Percentiles rank a stretch among this genome's conserved stretches.
Conservation (phyloP, 106 monocot species). For the Phalaenopsis equestris region DNA sequence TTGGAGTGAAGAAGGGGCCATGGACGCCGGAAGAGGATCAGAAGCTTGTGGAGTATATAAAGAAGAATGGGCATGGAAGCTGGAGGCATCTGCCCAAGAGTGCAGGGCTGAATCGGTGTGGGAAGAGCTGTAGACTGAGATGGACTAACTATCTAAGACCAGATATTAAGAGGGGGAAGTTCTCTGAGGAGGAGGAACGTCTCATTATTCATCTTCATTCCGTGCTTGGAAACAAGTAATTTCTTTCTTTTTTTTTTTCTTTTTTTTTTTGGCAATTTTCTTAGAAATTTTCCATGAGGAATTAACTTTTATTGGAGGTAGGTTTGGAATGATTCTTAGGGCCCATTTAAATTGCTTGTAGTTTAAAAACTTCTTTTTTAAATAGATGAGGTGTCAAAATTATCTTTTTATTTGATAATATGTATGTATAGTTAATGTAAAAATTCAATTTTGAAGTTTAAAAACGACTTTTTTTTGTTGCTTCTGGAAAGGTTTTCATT, state of each 20-base stretch:
- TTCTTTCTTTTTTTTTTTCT: background rate
- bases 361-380: no score
- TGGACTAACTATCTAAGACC: slow-evolving; percentile 69
- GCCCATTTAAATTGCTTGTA: no score
- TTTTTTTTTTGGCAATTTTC: no score
- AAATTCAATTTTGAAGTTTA: no score
- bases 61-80: slow-evolving; percentile 38
- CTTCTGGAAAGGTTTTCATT: no score
- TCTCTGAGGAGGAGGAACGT: slow-evolving; percentile 42
- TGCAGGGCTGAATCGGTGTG: slow-evolving; percentile 59
- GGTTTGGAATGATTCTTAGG: no score
- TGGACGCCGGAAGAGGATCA: slow-evolving; percentile 71
- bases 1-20: slow-evolving; percentile 62
- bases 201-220: slow-evolving; percentile 58
- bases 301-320: no score
- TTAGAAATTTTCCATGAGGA: no score
- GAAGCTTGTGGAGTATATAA: slow-evolving; percentile 37
- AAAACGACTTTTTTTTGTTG: no score
- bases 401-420: no score
- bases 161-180: slow-evolving; percentile 46
- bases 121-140: slow-evolving; percentile 57
- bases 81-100: slow-evolving; percentile 46
- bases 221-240: slow-evolving; percentile 49
- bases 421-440: no score
- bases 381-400: no score